These are phyloP conservation scores for Halophytophthora polymorphica DNA, from an alignment of 352 stramenopile genomes.

Conservation along the genomic window DNA sequence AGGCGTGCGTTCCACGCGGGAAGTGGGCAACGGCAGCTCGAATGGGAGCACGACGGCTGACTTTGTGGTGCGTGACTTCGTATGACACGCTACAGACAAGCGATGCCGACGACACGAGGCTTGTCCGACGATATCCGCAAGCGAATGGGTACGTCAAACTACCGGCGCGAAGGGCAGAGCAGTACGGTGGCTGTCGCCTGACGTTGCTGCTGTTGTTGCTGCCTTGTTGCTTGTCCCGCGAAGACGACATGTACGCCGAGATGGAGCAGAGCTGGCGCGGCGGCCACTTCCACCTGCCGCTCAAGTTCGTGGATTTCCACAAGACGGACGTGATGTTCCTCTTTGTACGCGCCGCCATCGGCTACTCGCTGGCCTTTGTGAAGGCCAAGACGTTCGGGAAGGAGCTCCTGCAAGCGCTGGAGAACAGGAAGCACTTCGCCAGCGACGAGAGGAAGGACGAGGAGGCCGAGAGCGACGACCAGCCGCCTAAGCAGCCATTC, in stretches of 20 bases:
- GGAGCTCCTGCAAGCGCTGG: constrained; percentile 24
- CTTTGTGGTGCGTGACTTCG: not conserved
- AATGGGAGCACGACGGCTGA: too few species aligned
- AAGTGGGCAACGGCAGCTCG: too few species aligned
- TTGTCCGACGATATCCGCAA: constrained; percentile 40
- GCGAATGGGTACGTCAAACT: constrained; percentile 31
- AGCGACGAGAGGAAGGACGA: constrained; percentile 15
- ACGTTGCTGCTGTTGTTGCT: not conserved
- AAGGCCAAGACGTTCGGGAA: constrained; percentile 54
- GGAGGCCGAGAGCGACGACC: constrained; percentile 23
- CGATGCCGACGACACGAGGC: constrained; percentile 8
- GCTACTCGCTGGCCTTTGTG: constrained; percentile 63
- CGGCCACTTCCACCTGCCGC: constrained; percentile 50
- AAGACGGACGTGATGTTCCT: constrained; percentile 70
- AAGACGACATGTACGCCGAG: constrained; percentile 68
- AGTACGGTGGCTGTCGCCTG: not conserved
- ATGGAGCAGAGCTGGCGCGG: constrained; percentile 49
- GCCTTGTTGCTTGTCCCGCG: not conserved
- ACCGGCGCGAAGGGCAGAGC: not conserved
- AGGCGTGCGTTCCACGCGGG: too few species aligned
- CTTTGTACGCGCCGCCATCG: constrained; percentile 62
- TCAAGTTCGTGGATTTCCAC: constrained; percentile 73
- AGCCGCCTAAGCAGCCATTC: constrained; percentile 7
- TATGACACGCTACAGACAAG: constrained; percentile 11
- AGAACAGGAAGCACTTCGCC: constrained; percentile 19